These are phyloP conservation scores for Bombardia bombarda DNA, from an alignment of 495 filamentous ascomycete genomes.

Conservation along the genomic window DNA sequence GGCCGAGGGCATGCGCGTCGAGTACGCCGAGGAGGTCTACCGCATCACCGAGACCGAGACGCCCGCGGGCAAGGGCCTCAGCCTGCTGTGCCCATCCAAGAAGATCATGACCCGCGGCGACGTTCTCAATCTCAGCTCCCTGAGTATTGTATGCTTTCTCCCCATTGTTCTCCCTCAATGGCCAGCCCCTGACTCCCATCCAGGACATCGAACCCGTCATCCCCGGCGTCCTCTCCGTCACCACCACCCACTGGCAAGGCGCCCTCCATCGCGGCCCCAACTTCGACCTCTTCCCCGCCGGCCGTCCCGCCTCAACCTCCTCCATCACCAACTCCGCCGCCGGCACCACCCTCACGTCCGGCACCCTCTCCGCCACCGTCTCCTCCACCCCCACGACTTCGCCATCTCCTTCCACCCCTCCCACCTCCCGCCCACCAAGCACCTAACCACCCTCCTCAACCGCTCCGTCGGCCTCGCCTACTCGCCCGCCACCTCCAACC, in stretches of 20 bases:
- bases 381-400: slow-evolving; percentile 46
- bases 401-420: slow-evolving; percentile 46
- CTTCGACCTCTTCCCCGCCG: slow-evolving; percentile 51
- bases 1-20: slow-evolving; percentile 38
- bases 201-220: slow-evolving; percentile 46
- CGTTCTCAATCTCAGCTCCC: slow-evolving; percentile 47
- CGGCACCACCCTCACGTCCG: slow-evolving; percentile 48
- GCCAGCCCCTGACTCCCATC: slow-evolving; percentile 6
- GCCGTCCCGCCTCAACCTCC: slow-evolving; percentile 36
- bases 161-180: not conserved
- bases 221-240: slow-evolving; percentile 54
- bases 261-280: slow-evolving; percentile 51
- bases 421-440: slow-evolving; percentile 35
- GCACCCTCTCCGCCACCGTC: slow-evolving; percentile 45
- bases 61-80: slow-evolving; percentile 28
- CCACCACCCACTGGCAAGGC: slow-evolving; percentile 57
- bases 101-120: slow-evolving; percentile 43
- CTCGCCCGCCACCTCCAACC: slow-evolving; percentile 40
- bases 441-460: slow-evolving; percentile 50
- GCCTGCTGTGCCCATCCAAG: slow-evolving; percentile 42
- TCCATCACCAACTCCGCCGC: slow-evolving; percentile 40
- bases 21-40: slow-evolving; percentile 49
- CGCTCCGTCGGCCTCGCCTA: slow-evolving; percentile 54
- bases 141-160: slow-evolving; percentile 37
- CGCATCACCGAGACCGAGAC: slow-evolving; percentile 31